Percentiles rank a stretch among this genome's conserved stretches.
These are phyloP conservation scores for Penicillium verhagenii DNA, from an alignment of 495 filamentous ascomycete genomes.

Conservation along the genomic window DNA sequence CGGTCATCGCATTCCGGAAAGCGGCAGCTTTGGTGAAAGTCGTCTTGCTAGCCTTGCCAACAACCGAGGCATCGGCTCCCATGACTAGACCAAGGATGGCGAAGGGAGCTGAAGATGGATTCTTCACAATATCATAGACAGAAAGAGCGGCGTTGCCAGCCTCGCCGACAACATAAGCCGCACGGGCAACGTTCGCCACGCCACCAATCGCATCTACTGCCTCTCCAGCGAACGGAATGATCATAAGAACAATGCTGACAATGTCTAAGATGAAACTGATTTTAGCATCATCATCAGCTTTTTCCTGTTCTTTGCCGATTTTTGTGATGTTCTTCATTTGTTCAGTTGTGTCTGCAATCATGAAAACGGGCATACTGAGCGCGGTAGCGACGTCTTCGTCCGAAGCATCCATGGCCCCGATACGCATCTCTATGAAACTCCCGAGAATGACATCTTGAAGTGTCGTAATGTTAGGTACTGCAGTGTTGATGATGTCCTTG, in stretches of 20 bases:
- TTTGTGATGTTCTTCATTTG: conserved; percentile 5
- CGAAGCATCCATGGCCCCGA: neutral
- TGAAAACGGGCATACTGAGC: conserved; percentile 3
- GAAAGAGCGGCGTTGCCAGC: conserved; percentile 7
- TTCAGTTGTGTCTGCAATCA: neutral
- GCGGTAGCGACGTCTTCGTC: neutral
- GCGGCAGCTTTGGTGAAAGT: conserved; percentile 4
- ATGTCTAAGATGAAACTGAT: conserved; percentile 3
- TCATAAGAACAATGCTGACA: conserved; percentile 3
- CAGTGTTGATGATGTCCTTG: neutral
- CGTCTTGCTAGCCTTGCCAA: neutral
- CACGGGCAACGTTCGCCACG: conserved; percentile 4
- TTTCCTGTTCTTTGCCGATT: conserved; percentile 1
- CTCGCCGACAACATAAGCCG: conserved; percentile 3
- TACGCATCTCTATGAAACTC: neutral
- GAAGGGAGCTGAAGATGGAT: conserved; percentile 6
- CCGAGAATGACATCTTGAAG: neutral
- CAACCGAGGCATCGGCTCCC: neutral
- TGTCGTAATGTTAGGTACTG: conserved; percentile 3
- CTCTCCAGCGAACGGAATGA: conserved; percentile 7
- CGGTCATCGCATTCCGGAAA: neutral
- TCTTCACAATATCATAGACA: conserved; percentile 4
- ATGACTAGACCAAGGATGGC: conserved; percentile 3
- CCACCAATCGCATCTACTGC: conserved; percentile 8
- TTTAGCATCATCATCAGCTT: neutral